Evolutionary conservation across 495 filamentous ascomycete species (phyloP), one percentile per base, ranked within the genome.

Genomic region (Xylaria sp.): DNA sequence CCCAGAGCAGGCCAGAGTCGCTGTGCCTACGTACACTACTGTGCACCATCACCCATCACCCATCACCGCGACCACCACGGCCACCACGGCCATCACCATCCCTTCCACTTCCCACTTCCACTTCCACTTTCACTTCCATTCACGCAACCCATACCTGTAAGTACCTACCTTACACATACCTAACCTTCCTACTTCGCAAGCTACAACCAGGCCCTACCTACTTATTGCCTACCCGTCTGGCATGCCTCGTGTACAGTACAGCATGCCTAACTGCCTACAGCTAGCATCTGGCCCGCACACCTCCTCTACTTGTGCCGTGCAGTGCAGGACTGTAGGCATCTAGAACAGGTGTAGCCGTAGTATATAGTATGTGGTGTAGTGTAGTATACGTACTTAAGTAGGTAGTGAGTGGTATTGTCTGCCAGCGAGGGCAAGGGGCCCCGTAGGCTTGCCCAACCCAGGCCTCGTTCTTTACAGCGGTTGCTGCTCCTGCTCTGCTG

Each of bases 401-500:
- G n/a, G n/a, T n/a, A n/a, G n/a, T 19, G 24, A 17, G 21, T 33
- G 24, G 15, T 24, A 29, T 33, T 2, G 44, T 15, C 43, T 53
- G 67, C 67, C 43, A 62, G n/a, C 57, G 43, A 50, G 43, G 44
- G 58, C 61, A 40, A 41, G 33, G 33, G 46, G 31, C 31, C 31
- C 63, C 63, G 52, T 5, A 31, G 44, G 44, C 59, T 52, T 29
- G 59, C 58, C 58, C 58, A 63, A 46, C 68, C 44, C 46, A 53
- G 35, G 29, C 68, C 31, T 63, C 44, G 44, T 26, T 33, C 29
- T 24, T 40, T 44, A 31, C 15, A n/a, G 53, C 41, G 48, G 43
- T 33, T 41, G 55, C 40, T 59, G 55, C 61, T 69, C 57, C 71
- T 76, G 57, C 76, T 66, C 71, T 77, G 57, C 76, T 76, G 61